Conservation (phyloP, 1,284 basidiomycete genomes). For the Cerrena zonata region DNA sequence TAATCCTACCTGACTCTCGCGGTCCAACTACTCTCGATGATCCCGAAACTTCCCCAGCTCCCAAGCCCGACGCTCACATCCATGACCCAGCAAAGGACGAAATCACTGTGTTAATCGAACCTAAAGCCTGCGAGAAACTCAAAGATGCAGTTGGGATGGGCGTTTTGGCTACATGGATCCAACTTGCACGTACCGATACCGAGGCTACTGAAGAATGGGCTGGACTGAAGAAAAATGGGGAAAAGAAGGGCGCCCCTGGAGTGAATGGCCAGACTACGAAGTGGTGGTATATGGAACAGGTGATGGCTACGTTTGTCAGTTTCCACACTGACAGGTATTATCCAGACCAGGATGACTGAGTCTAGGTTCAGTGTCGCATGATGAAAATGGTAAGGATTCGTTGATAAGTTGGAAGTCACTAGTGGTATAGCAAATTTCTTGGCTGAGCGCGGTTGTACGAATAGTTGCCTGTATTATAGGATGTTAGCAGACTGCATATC, state of each 20-base stretch:
- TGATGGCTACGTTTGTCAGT: constrained; percentile 20
- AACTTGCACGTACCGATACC: constrained; percentile 40
- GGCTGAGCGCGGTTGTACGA: no score
- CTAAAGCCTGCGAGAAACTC: constrained; percentile 38
- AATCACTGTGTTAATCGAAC: constrained; percentile 52
- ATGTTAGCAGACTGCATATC: no score
- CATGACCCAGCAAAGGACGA: constrained; percentile 48
- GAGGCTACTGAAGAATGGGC: constrained; percentile 10
- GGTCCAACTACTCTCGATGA: constrained; percentile 29
- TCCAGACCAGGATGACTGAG: no score
- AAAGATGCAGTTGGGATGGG: constrained; percentile 43
- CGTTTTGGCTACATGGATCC: constrained; percentile 55
- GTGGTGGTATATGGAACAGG: constrained; percentile 29
- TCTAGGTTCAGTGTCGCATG: no score
- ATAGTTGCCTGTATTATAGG: no score
- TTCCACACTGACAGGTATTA: constrained; percentile 24
- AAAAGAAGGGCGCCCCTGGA: constrained; percentile 19
- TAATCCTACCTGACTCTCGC: constrained; percentile 39
- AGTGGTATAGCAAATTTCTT: no score
- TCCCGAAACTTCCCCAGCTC: not conserved
- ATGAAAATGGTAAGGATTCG: no score
- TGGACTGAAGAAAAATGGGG: not conserved
- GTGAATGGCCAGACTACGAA: constrained; percentile 21
- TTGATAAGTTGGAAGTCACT: no score
- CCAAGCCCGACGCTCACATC: constrained; percentile 8